These are phyloP conservation scores for Miamiensis avidus DNA, from an alignment of 169 alveolate species.

Conservation along the genomic window DNA sequence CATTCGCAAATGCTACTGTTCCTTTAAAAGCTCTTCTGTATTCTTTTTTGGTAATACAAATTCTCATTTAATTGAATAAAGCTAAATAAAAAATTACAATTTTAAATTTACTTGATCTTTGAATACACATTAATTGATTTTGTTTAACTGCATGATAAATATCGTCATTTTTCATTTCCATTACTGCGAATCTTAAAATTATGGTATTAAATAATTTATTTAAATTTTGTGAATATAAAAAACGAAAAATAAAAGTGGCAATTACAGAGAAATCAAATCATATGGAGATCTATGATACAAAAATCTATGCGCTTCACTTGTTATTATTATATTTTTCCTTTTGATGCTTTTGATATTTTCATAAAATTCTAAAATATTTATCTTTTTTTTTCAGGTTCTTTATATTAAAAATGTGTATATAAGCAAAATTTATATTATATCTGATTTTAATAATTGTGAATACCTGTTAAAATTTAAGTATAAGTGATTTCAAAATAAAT, in stretches of 20 bases:
- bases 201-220: no score
- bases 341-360: background rate
- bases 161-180: background rate
- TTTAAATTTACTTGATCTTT: background rate
- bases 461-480: background rate
- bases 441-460: background rate
- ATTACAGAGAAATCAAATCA: background rate
- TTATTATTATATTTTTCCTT: background rate
- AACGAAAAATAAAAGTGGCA: no score
- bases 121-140: background rate
- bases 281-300: background rate
- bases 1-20: background rate
- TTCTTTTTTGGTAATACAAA: background rate
- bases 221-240: no score
- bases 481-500: background rate
- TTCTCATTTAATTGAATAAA: no score
- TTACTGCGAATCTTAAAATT: background rate
- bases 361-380: no score
- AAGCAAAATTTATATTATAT: no score
- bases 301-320: background rate
- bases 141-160: background rate
- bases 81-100: no score
- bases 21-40: background rate
- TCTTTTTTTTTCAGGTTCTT: background rate
- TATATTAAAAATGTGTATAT: no score